Conservation (phyloP, 306 rosid genomes). For the Cicer yamashitae region DNA sequence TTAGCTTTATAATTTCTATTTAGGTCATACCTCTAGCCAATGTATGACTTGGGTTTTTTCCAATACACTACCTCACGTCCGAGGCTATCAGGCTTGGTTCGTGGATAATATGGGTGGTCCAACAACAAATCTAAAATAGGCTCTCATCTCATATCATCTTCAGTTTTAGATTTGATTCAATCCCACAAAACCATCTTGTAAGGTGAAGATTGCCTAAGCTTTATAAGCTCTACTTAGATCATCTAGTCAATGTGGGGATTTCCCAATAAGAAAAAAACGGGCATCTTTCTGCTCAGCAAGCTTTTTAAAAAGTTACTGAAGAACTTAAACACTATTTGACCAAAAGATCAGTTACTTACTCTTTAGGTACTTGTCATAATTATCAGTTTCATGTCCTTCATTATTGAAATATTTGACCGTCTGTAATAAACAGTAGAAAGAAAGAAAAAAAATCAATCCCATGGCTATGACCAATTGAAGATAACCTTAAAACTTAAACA, state of each 20-base stretch:
- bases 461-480: constrained; percentile 12
- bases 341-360: constrained; percentile 66
- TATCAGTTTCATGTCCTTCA: constrained; percentile 78
- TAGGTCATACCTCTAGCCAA: constrained; percentile 4
- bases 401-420: constrained; percentile 96
- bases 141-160: neutral
- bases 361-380: constrained; percentile 77
- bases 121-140: constrained; percentile 4
- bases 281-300: neutral
- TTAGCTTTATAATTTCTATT: neutral
- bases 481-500: constrained; percentile 12
- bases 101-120: neutral
- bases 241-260: neutral
- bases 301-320: constrained; percentile 22
- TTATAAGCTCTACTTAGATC: neutral
- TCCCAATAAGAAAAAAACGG: neutral
- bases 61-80: neutral
- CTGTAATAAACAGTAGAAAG: constrained; percentile 52
- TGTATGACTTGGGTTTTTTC: neutral
- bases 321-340: constrained; percentile 18
- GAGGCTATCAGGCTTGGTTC: neutral
- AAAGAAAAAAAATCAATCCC: constrained; percentile 2
- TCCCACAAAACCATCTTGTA: neutral
- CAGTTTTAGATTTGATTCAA: neutral
- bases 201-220: neutral